Evolutionary conservation across 306 rosid genomes (phyloP), one percentile per base, ranked within the genome.

Genomic region (Trichosanthes truncata): DNA sequence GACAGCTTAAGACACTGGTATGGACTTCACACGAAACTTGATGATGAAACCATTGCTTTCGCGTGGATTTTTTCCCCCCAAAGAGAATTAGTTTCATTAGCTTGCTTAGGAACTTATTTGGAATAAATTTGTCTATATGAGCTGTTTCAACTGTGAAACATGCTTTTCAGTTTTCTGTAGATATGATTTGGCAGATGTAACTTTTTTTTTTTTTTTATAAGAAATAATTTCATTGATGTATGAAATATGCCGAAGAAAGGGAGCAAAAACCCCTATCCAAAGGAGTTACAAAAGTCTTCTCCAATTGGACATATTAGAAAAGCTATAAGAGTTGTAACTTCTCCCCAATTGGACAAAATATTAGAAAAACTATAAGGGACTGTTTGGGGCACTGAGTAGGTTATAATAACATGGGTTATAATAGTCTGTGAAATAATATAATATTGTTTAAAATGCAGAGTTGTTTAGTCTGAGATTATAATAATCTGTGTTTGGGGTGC

Each of bases 1-100:
- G 99, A 92, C 83, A 95, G 97, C 91, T 89, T 95, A 84, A 90
- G 97, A 87, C 99, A 93, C 88, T 95, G 99, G 99, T 95, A 89
- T 63, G 80, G 83, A 53, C 48, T 41, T 21, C 76, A 41, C 11
- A 15, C 36, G 2, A 3, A 61, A 61, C 13, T 60, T 60, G 35
- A 10, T 60, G 36, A 60, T 60, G 7, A 26, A 59, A 60, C 18
- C 68, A 61, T 61, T 29, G 68, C 17, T 61, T 61, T 61, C 0
- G 8, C 36, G 9, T 12, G 18, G 6, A 1, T 61, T 60, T 21
- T 26, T 10, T 12, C 9, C 26, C 26, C 0, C 29, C 7, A 26
- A 1, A 62, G 2, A 31, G 69, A 62, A 62, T 62, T 29, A 31
- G 41, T 62, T 31, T 29, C 14, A 31, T 13, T 45, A 23, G 38